Base-by-base conservation (phyloP, 2,329 filamentous ascomycete genomes). In the Aspergillus tamarii region DNA sequence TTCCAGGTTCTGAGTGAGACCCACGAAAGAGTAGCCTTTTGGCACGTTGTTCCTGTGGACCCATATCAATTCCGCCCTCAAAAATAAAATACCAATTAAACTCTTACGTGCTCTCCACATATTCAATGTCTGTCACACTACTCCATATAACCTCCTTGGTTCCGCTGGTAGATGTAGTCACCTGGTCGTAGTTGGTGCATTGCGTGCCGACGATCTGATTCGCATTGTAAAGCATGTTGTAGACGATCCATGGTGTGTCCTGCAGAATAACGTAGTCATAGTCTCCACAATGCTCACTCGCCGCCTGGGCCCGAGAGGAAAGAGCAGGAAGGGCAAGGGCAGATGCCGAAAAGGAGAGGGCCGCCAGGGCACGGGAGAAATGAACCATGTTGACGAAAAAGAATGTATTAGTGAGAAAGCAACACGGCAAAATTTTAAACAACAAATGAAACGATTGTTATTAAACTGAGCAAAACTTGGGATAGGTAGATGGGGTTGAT, bases 11-110 rank as follows among this genome's bases (percentile, higher is more conserved):
- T 80, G 72, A 8, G 79, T 82, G 26, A 82, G 69, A 6, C 80
- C 80, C 41, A 82, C 76, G 69, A 82, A 82, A 1, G 78, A 78
- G 67, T 82, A 82, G 10, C 80, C 80, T 65, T 82, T 81, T 30
- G 79, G 78, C 10, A 80, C 70, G 61, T 81, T 77, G 65, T 69
- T 71, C 61, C 73, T 73, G n/a, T 54, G 59, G 63, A 75, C 23
- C 55, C 3, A 21, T 16, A 36, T n/a, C 11, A 32, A 12, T n/a
- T n/a, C 4, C 9, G 23, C 4, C 4, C 21, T 46, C n/a, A 7
- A 16, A 6, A 16, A 4, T 14, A 8, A 48, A 14, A 16, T 8
- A 14, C 12, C 7, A 28, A 19, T 14, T 8, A 8, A 8, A n/a
- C n/a, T 12, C 63, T 10, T 63, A 65, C 63, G 63, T 65, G 36